Conservation (phyloP, 495 filamentous ascomycete genomes). For the Aspergillus bridgeri region DNA sequence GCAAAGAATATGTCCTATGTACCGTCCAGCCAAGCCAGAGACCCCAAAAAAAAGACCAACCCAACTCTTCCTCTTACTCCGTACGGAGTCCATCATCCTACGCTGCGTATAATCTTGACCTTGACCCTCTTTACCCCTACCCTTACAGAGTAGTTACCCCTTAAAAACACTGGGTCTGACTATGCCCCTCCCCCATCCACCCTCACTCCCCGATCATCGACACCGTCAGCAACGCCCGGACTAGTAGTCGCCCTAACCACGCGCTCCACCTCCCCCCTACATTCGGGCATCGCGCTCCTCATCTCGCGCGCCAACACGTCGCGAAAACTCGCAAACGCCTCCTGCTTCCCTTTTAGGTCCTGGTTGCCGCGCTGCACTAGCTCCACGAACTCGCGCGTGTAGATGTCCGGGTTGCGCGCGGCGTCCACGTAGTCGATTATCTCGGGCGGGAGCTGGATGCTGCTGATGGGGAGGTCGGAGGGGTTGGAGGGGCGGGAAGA, state of each 20-base stretch:
- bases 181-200: background rate
- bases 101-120: too few relatives aligned
- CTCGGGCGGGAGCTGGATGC: constrained; percentile 71
- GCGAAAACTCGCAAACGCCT: constrained; percentile 75
- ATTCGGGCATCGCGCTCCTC: constrained; percentile 70
- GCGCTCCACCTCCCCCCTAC: constrained; percentile 62
- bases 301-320: constrained; percentile 84
- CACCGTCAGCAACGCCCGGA: background rate
- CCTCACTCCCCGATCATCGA: background rate
- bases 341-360: constrained; percentile 74
- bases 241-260: constrained; percentile 50
- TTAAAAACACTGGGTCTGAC: too few relatives aligned
- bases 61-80: too few relatives aligned
- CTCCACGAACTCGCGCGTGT: constrained; percentile 96
- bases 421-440: constrained; percentile 91
- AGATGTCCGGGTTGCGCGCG: constrained; percentile 95
- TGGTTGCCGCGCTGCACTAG: constrained; percentile 80
- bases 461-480: constrained; percentile 44
- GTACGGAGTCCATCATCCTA: too few relatives aligned
- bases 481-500: constrained; percentile 36
- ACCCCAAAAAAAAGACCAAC: too few relatives aligned
- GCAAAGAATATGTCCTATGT: too few relatives aligned
- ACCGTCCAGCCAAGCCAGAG: too few relatives aligned
- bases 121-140: too few relatives aligned
- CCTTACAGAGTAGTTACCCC: too few relatives aligned